Conservation (phyloP, 441 rosid species). For the Gossypium gossypioides region DNA sequence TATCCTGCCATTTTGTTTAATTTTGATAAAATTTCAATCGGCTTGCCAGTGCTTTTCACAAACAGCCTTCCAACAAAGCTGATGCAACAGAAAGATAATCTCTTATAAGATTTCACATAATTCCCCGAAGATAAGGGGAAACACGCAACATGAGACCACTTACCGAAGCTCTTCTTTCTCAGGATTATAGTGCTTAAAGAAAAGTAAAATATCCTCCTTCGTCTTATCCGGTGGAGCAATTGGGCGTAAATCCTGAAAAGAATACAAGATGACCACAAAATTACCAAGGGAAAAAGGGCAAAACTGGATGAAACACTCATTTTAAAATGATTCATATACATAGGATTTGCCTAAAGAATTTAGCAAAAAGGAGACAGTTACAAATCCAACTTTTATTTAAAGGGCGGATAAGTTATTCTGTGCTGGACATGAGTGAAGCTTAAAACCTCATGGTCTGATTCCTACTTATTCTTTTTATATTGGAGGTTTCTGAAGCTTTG, state of each 20-base stretch:
- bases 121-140: neutral
- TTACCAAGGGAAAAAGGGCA: neutral
- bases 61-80: slow-evolving; percentile 43
- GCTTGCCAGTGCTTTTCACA: slow-evolving; percentile 38
- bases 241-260: slow-evolving; percentile 32
- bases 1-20: slow-evolving; percentile 47
- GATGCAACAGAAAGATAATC: slow-evolving; percentile 12
- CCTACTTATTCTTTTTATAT: neutral
- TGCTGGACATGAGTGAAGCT: neutral
- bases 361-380: neutral
- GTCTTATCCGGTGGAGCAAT: slow-evolving; percentile 35
- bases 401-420: neutral
- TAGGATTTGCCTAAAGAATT: neutral
- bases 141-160: neutral
- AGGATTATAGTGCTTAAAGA: slow-evolving; percentile 47
- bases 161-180: slow-evolving; percentile 40
- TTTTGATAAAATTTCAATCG: slow-evolving; percentile 31
- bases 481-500: neutral
- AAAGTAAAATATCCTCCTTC: slow-evolving; percentile 40
- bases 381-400: neutral
- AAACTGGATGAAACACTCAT: neutral
- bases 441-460: neutral
- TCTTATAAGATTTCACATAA: slow-evolving; percentile 2
- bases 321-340: neutral
- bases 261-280: neutral